A percentile compares a stretch with the other conserved stretches of the same genome.
phyloP scores from a whole-genome alignment of 2,329 filamentous ascomycete species.

The Penicillium sp. region DNA sequence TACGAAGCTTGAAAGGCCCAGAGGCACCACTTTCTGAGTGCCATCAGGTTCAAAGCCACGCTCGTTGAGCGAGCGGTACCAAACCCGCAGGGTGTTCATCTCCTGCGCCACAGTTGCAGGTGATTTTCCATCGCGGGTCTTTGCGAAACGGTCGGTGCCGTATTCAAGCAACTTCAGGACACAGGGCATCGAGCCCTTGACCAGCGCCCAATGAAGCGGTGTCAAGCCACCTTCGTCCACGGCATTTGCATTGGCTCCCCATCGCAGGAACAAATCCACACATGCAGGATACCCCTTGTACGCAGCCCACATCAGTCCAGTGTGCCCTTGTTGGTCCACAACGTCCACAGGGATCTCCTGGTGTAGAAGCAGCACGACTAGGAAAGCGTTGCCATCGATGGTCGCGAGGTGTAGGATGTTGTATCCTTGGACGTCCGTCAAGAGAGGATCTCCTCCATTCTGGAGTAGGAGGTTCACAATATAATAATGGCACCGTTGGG shows the following conservation, averaged over 20 bases:
- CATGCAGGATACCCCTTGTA: conserved; percentile 95
- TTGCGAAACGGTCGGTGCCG: conserved; percentile 87
- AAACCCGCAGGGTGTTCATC: conserved; percentile 80
- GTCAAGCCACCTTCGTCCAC: conserved; percentile 91
- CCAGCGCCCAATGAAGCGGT: conserved; percentile 91
- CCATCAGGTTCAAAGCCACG: conserved; percentile 80
- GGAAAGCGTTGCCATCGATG: conserved; percentile 91
- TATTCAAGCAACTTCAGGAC: conserved; percentile 95
- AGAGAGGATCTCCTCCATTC: conserved; percentile 85
- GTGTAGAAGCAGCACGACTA: conserved; percentile 85
- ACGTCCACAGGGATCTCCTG: conserved; percentile 95
- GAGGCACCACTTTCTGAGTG: conserved; percentile 66
- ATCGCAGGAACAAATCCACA: conserved; percentile 87
- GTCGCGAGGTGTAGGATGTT: conserved; percentile 97
- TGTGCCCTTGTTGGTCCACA: conserved; percentile 85
- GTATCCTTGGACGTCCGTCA: conserved; percentile 93
- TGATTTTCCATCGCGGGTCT: conserved; percentile 87
- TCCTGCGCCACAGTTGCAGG: conserved; percentile 81
- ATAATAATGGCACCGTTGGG: conserved; percentile 95
- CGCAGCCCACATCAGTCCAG: conserved; percentile 95
- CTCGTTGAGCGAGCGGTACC: conserved; percentile 79
- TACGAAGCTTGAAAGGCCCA: conserved; percentile 71
- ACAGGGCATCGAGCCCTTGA: conserved; percentile 85
- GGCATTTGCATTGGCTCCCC: conserved; percentile 91
- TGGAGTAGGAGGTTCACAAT: conserved; percentile 89